phyloP scores from a whole-genome alignment of 495 filamentous ascomycete genomes.

The Neurospora hispaniola region DNA sequence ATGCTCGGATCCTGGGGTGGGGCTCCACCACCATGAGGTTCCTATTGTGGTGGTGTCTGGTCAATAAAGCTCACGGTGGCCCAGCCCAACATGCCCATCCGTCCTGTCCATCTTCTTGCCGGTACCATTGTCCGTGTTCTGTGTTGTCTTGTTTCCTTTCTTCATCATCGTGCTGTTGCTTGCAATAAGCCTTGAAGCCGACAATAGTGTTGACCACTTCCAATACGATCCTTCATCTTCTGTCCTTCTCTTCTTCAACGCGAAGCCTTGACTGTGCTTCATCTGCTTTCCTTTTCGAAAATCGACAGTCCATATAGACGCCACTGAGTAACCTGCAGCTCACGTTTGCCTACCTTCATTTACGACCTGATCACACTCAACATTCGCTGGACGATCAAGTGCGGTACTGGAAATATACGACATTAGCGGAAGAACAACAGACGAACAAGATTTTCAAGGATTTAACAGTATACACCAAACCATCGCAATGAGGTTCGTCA shows the following conservation, averaged over 20 bases:
- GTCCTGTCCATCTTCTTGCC: not conserved
- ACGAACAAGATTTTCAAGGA: not conserved
- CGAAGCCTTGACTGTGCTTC: not conserved
- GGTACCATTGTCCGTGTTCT: not conserved
- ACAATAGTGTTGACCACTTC: constrained; percentile 1
- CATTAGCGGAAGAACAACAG: not conserved
- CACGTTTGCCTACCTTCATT: constrained; percentile 3
- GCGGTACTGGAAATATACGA: not conserved
- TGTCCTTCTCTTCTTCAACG: not conserved
- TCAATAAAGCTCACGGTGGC: not conserved
- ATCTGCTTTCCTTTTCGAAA: not conserved
- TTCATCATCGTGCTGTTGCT: not conserved
- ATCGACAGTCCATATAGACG: not conserved
- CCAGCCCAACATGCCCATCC: not conserved
- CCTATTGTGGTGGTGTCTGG: not conserved
- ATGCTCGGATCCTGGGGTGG: not conserved
- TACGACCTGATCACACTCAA: not conserved
- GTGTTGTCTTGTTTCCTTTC: not conserved
- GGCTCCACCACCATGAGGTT: not conserved
- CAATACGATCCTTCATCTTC: not conserved
- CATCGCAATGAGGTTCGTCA: constrained; percentile 21
- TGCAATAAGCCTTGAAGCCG: not conserved
- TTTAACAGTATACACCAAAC: not conserved
- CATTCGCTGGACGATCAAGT: constrained; percentile 19
- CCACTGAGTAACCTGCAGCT: not conserved